Percentiles rank a stretch among this genome's conserved stretches.
phyloP scores from a whole-genome alignment of 371 early-diverging fungal species.

The Syncephalastrum monosporum region DNA sequence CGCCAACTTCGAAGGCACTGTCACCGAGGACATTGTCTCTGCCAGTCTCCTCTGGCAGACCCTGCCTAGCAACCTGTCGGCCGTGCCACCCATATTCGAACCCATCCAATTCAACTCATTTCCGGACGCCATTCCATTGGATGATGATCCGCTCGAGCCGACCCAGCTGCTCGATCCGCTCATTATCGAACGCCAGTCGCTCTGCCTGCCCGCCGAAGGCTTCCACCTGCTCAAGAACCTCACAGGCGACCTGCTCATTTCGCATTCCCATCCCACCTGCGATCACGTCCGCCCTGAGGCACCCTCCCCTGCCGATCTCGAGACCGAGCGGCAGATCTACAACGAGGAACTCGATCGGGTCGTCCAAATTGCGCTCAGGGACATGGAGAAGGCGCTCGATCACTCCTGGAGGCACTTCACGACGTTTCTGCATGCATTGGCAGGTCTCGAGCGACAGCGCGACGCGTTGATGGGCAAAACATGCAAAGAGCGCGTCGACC shows the following conservation, averaged over 20 bases:
- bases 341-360: constrained; percentile 57
- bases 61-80: constrained; percentile 38
- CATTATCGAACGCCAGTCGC: constrained; percentile 55
- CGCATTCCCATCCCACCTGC: constrained; percentile 75
- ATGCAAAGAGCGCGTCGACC: constrained; percentile 31
- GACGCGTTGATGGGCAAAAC: constrained; percentile 33
- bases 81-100: constrained; percentile 41
- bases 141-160: constrained; percentile 62
- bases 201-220: constrained; percentile 64
- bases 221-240: constrained; percentile 72
- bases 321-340: constrained; percentile 65
- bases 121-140: constrained; percentile 56
- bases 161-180: constrained; percentile 61
- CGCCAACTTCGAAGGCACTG: constrained; percentile 5
- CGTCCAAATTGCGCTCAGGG: constrained; percentile 34
- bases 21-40: constrained; percentile 26
- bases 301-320: constrained; percentile 71
- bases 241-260: constrained; percentile 68
- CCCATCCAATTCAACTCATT: constrained; percentile 59
- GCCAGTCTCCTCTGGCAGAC: constrained; percentile 43
- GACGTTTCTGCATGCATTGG: constrained; percentile 41
- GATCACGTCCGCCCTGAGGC: constrained; percentile 66
- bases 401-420: constrained; percentile 48
- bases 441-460: constrained; percentile 33
- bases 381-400: constrained; percentile 33